phyloP scores from a whole-genome alignment of 805 yeast species.

The Blastobotrys robertii region DNA sequence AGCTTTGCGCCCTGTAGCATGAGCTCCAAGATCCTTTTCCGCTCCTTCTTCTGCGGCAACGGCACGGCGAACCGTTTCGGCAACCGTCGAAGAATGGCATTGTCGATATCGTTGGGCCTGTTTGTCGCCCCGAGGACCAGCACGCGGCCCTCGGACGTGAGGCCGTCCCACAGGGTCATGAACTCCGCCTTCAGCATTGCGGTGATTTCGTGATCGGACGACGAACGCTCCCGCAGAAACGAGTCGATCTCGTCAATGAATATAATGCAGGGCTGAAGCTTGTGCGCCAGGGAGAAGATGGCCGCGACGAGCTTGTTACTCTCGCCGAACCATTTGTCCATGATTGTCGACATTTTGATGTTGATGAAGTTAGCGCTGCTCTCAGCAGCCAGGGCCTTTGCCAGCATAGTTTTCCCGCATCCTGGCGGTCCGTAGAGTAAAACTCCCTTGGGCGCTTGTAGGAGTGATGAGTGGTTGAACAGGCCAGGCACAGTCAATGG shows the following conservation, averaged over 20 bases:
- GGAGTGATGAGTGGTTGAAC: constrained; percentile 56
- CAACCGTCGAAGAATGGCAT: constrained; percentile 84
- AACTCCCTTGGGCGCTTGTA: constrained; percentile 93
- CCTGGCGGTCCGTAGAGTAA: constrained; percentile 93
- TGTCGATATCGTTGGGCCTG: constrained; percentile 82
- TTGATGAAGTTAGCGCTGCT: constrained; percentile 87
- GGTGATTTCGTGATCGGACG: constrained; percentile 89
- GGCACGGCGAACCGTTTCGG: constrained; percentile 80
- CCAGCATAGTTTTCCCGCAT: constrained; percentile 95
- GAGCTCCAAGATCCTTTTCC: constrained; percentile 60
- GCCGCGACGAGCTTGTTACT: constrained; percentile 91
- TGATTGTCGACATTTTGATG: constrained; percentile 82
- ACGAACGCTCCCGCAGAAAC: constrained; percentile 74
- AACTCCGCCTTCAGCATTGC: constrained; percentile 92
- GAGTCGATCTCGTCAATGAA: constrained; percentile 97
- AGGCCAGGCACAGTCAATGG: constrained; percentile 73
- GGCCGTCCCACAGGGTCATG: constrained; percentile 97
- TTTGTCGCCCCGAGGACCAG: constrained; percentile 93
- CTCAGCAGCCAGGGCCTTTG: constrained; percentile 88
- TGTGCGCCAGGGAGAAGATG: constrained; percentile 77
- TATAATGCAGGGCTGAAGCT: constrained; percentile 87
- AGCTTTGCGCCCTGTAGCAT: constrained; percentile 56
- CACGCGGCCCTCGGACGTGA: constrained; percentile 66
- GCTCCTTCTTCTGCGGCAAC: constrained; percentile 59
- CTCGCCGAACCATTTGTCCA: constrained; percentile 98